Percentiles rank a stretch among this genome's conserved stretches.
Conservation (phyloP, 768 basidiomycete species). For the Mycena sanguinolenta region DNA sequence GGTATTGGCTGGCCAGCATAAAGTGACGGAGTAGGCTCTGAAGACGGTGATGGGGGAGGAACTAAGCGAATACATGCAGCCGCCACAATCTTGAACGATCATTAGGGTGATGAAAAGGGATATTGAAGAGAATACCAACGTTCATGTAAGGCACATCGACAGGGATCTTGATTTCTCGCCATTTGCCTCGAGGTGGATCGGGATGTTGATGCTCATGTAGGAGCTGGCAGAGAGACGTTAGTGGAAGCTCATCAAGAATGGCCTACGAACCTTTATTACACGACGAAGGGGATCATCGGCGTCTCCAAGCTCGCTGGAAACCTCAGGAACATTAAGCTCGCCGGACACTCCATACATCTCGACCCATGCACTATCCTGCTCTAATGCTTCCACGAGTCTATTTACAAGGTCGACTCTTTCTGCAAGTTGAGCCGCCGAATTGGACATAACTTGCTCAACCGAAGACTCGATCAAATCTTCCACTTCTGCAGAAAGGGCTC, state of each 20-base stretch:
- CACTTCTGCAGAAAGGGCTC: conserved; percentile 64
- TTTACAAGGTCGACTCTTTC: conserved; percentile 61
- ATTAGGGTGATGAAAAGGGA: conserved; percentile 18
- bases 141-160: conserved; percentile 88
- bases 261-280: conserved; percentile 48
- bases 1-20: conserved; percentile 93
- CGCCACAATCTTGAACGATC: conserved; percentile 70
- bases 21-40: conserved; percentile 54
- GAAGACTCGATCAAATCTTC: conserved; percentile 69
- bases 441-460: conserved; percentile 58
- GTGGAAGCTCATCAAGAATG: not conserved
- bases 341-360: conserved; percentile 79
- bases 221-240: conserved; percentile 44
- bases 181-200: conserved; percentile 58
- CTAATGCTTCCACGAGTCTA: conserved; percentile 69
- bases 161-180: conserved; percentile 86
- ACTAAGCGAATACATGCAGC: conserved; percentile 66
- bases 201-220: conserved; percentile 60
- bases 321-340: conserved; percentile 70
- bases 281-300: conserved; percentile 48
- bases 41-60: conserved; percentile 53
- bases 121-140: conserved; percentile 59
- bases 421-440: conserved; percentile 47
- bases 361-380: conserved; percentile 76
- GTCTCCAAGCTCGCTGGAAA: conserved; percentile 45